Evolutionary conservation across 2,329 filamentous ascomycete species (phyloP), one percentile per base, ranked within the genome.

Genomic region (Trichoderma atrobrunneum): DNA sequence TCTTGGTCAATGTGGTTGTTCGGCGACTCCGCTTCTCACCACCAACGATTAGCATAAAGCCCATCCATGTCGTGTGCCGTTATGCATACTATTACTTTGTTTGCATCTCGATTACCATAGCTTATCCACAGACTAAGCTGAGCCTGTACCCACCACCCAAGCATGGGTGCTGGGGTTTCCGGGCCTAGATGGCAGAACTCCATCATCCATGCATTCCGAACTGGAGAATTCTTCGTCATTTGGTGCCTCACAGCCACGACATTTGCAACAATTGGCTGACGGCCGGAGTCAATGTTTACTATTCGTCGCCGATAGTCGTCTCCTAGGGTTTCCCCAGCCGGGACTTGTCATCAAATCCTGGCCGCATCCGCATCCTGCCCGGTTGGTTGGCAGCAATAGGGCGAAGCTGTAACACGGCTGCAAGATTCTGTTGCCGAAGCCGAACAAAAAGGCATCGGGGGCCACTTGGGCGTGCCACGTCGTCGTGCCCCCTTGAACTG

Each of bases 391-490:
- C 60, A 43, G 59, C 32, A 14, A 43, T 36, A 16, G 16, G 11
- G 48, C 48, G 48, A 54, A 54, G n/a, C 48, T 54, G 48, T 54
- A 54, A 54, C 48, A 54, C 48, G 48, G n/a, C 48, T 54, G 48
- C 48, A 54, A 34, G 57, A 60, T 60, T 57, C 32, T 59, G 32
- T 26, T 34, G 24, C 60, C 60, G 39, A 39, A 64, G 62, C 65
- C 54, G 16, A 56, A 43, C 56, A 43, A 16, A 21, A 34, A 14
- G 7, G n/a, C 18, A 32, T 60, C 26, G 57, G 65, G 65, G 57
- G 65, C 65, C 65, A 68, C 36, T 36, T 39, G 56, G 36, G 39
- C 65, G n/a, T 68, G 65, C 65, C 65, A 68, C 65, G 65, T 68
- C 36, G 65, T 60, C 65, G 26, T 28, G 56, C 21, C 65, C 65